Evolutionary conservation across 805 yeast species (phyloP), one percentile per base, ranked within the genome.

Genomic region (Torulaspora indica): DNA sequence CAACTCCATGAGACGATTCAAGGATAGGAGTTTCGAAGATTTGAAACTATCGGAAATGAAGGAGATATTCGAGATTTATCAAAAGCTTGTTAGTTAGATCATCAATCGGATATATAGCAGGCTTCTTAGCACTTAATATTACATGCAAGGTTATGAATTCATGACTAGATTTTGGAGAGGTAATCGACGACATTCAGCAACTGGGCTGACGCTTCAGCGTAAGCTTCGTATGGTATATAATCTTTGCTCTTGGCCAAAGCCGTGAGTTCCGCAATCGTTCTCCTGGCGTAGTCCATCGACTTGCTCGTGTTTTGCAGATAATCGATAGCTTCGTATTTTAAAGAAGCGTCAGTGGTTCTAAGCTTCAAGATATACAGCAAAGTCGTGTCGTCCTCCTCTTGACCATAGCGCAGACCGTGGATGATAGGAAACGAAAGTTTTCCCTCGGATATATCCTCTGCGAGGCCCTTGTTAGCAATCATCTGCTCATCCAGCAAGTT

Each of bases 381-480:
- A 13, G 43, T 18, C n/a, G 48, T 58, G 41, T 73, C 74, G 43
- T 67, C 63, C 40, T 71, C 69, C 1, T 55, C 49, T 1, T 55
- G 48, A 38, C 69, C 69, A 28, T 58, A 54, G 14, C 68, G 56
- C 2, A 83, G 63, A 3, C 81, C 74, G 61, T 87, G 93, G 13
- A 90, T 75, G 2, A 90, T 79, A 0, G 96, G 96, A 50, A 86
- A 84, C 0, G 95, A 86, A 47, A 84, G 77, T 63, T 89, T 90
- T 0, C 96, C 96, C 61, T 90, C 96, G 0, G 88, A 78, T 24
- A 90, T 74, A 58, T 90, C 98, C 55, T 90, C 96, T 42, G 87
- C 79, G 50, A 76, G 76, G 2, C 95, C 95, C 72, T 86, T 85
- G 58, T 78, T 79, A n/a, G 68, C 66, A 45, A 78, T 71, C 66